These are phyloP conservation scores for Gardenia jasminoides DNA, from an alignment of 257 asterid genomes.

Conservation along the genomic window DNA sequence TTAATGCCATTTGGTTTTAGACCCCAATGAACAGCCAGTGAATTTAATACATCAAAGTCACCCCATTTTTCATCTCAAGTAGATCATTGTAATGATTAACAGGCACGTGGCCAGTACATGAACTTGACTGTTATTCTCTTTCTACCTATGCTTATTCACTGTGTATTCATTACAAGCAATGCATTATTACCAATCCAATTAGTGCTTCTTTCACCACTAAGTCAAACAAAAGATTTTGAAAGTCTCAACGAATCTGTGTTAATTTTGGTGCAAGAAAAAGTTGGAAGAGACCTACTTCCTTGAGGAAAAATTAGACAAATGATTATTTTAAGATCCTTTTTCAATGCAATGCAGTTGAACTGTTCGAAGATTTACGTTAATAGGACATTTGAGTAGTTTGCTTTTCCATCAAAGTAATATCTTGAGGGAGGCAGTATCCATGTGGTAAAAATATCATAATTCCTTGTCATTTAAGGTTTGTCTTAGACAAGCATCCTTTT, in stretches of 20 bases:
- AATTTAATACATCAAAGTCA: neutral
- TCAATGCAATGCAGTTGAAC: neutral
- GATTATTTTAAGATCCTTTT: neutral
- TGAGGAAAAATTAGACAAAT: neutral
- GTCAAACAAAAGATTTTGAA: neutral
- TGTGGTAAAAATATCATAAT: neutral
- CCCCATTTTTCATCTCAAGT: no score
- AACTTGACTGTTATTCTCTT: neutral
- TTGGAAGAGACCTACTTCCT: neutral
- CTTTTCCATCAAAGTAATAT: neutral
- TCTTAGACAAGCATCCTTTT: neutral
- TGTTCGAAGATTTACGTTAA: neutral
- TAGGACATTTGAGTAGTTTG: neutral
- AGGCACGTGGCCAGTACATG: neutral
- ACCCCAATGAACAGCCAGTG: neutral
- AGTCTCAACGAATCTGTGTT: neutral
- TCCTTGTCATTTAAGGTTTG: neutral
- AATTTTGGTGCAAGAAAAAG: neutral
- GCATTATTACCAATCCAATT: neutral
- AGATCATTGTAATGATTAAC: neutral
- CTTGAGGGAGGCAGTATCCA: neutral
- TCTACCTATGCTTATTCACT: neutral
- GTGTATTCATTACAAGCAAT: neutral
- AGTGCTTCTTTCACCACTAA: neutral
- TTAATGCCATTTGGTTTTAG: neutral